phyloP scores from a whole-genome alignment of 441 rosid genomes.

The Pelargonium australe region DNA sequence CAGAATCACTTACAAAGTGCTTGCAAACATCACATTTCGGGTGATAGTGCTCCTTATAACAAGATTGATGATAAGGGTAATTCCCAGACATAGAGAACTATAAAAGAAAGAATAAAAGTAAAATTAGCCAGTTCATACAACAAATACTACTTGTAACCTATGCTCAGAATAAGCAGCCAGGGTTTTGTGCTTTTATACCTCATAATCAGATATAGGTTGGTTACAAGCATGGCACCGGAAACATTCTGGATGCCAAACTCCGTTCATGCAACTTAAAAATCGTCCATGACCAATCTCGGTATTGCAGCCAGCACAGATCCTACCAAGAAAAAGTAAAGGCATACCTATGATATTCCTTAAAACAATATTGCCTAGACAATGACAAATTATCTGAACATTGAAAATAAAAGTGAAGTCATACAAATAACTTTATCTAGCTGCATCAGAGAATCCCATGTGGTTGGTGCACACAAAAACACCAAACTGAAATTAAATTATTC shows the following conservation, averaged over 20 bases:
- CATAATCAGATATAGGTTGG: constrained; percentile 71
- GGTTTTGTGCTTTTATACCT: constrained; percentile 43
- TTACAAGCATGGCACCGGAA: constrained; percentile 75
- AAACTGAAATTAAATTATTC: constrained; percentile 10
- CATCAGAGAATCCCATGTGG: not conserved
- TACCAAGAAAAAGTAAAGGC: constrained; percentile 22
- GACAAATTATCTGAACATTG: not conserved
- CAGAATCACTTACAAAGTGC: constrained; percentile 54
- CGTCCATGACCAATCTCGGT: constrained; percentile 76
- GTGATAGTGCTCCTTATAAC: constrained; percentile 76
- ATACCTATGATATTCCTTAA: constrained; percentile 14
- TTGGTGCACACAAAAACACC: not conserved
- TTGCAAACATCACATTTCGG: constrained; percentile 90
- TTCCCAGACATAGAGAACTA: constrained; percentile 80
- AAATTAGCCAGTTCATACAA: constrained; percentile 20
- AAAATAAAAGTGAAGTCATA: constrained; percentile 5
- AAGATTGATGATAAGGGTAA: constrained; percentile 74
- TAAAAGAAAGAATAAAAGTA: constrained; percentile 21
- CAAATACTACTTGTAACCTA: not conserved
- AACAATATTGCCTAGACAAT: constrained; percentile 3
- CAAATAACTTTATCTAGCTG: constrained; percentile 3
- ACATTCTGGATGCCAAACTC: constrained; percentile 95
- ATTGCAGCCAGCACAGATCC: constrained; percentile 82
- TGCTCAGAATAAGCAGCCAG: not conserved
- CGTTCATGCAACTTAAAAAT: constrained; percentile 73